Percentiles rank a stretch among this genome's conserved stretches.
phyloP scores from a whole-genome alignment of 2,329 filamentous ascomycete species.

The Aspergillus amoenus region DNA sequence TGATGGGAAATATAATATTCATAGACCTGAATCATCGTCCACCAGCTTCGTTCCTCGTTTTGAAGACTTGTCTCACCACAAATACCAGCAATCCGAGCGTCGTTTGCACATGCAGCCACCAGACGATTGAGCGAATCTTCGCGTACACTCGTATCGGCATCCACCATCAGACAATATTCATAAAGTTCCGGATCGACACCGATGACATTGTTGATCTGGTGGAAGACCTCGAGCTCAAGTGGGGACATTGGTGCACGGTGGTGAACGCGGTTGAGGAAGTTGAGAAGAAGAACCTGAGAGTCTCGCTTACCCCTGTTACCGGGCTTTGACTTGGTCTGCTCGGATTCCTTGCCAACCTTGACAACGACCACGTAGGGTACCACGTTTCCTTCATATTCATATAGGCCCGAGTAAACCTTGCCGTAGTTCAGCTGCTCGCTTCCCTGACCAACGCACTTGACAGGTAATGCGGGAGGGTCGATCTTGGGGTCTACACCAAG shows the following conservation, averaged over 20 bases:
- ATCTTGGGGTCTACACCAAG: conserved; percentile 96
- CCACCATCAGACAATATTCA: conserved; percentile 95
- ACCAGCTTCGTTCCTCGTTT: conserved; percentile 93
- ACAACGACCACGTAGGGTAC: conserved; percentile 95
- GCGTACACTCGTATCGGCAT: conserved; percentile 91
- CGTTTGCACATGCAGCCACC: conserved; percentile 87
- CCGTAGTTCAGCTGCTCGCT: conserved; percentile 96
- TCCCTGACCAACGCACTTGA: conserved; percentile 86
- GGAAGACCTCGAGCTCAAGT: conserved; percentile 95
- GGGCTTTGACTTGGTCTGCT: conserved; percentile 85
- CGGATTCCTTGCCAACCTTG: conserved; percentile 96
- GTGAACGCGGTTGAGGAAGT: conserved; percentile 96
- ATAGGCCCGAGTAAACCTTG: conserved; percentile 96
- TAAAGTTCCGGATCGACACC: conserved; percentile 97
- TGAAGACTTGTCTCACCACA: conserved; percentile 95
- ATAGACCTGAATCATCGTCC: conserved; percentile 99
- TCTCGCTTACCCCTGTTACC: conserved; percentile 99
- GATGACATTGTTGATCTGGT: conserved; percentile 99
- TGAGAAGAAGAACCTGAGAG: conserved; percentile 92
- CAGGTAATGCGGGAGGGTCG: conserved; percentile 88
- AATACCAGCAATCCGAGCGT: conserved; percentile 94
- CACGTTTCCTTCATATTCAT: conserved; percentile 96
- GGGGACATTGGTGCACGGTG: conserved; percentile 93
- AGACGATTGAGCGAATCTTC: conserved; percentile 91
- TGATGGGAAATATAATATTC: conserved; percentile 99